A percentile compares a stretch with the other conserved stretches of the same genome.
Evolutionary conservation across 2,329 filamentous ascomycete genomes (phyloP).

Genomic region (Trichoderma arundinaceum): DNA sequence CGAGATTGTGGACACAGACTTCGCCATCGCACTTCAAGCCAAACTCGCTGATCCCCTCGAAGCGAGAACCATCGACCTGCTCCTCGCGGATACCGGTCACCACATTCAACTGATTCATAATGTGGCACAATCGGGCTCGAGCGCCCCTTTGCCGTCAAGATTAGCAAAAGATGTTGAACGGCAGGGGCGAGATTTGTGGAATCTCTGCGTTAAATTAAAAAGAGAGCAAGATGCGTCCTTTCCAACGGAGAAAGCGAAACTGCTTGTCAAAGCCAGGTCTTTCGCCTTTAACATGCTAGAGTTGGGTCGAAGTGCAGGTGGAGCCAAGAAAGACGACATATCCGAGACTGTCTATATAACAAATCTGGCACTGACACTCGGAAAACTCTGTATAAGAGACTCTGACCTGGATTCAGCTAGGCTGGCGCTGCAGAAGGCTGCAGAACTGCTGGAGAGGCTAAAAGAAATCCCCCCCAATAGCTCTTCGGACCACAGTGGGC

Average conservation of each 20-base stretch:
- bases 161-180: conserved; percentile 55
- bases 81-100: conserved; percentile 42
- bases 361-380: conserved; percentile 71
- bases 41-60: conserved; percentile 35
- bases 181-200: conserved; percentile 68
- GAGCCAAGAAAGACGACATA: conserved; percentile 37
- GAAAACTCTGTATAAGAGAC: conserved; percentile 56
- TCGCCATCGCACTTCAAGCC: conserved; percentile 39
- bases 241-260: conserved; percentile 37
- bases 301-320: conserved; percentile 51
- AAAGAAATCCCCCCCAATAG: conserved; percentile 23
- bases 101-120: conserved; percentile 38
- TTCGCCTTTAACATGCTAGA: conserved; percentile 74
- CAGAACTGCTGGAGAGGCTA: conserved; percentile 54
- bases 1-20: conserved; percentile 36
- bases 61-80: conserved; percentile 50
- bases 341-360: conserved; percentile 62
- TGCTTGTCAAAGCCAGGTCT: conserved; percentile 51
- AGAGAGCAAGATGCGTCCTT: conserved; percentile 36
- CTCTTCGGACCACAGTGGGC: not conserved
- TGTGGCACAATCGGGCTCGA: conserved; percentile 24
- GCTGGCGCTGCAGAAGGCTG: conserved; percentile 67
- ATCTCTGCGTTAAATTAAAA: conserved; percentile 62
- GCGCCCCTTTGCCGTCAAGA: conserved; percentile 1
- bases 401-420: conserved; percentile 63